Evolutionary conservation across 208 protist genomes (phyloP), one percentile per base, ranked within the genome.

Genomic region (Acanthamoeba lenticulata): DNA sequence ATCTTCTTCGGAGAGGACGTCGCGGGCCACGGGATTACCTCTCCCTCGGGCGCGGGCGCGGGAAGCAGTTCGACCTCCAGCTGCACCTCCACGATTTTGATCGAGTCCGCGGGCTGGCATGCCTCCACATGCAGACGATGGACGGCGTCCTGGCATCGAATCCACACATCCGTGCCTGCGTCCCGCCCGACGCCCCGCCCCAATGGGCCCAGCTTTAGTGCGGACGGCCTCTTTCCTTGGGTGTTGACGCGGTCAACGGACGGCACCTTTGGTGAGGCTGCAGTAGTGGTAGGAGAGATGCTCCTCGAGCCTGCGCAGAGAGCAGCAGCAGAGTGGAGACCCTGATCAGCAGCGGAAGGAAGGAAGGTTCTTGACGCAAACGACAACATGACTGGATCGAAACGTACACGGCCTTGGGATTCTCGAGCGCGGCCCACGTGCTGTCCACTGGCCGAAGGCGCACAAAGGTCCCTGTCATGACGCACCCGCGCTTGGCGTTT

Each of bases 231-330:
- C 5, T 49, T 49, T 15, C 45, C 5, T 49, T 49, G 45, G 45
- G 45, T 49, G 45, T 49, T 49, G 45, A 57, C 1, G 17, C 17
- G 15, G 52, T 11, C 2, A 49, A n/a, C n/a, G n/a, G n/a, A n/a
- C n/a, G n/a, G n/a, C 27, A 72, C 62, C 62, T 38, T 72, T 9
- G 17, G 62, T 72, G 62, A 72, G 62, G 36, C 21, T 72, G 34
- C 32, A 72, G 62, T 72, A 72, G 27, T 72, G 62, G 62, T 72
- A 72, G 62, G 62, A 72, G 62, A 72, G 62, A 36, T 72, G 62
- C 27, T 72, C 62, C 34, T 72, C 62, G 17, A 72, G 62, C 32
- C 62, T 72, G n/a, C 5, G n/a, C n/a, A n/a, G 7, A 36, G 11
- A 7, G 9, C n/a, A 15, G 21, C 2, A 72, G 27, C 1, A 11